These are phyloP conservation scores for Jaltomata sinuosa DNA, from an alignment of 257 asterid species.

Conservation along the genomic window DNA sequence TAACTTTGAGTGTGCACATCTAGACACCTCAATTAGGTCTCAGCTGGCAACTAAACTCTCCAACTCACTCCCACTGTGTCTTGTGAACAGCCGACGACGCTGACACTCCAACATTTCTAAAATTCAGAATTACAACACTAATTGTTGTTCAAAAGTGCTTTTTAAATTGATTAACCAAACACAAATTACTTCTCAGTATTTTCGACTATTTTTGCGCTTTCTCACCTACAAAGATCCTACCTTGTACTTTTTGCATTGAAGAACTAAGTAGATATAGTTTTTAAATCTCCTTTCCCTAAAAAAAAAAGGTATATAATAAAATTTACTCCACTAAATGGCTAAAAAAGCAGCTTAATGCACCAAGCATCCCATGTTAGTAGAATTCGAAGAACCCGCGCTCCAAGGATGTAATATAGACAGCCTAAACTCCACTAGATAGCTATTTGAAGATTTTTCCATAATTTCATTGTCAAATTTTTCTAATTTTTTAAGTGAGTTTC, in stretches of 20 bases:
- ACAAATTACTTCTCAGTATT: too few species aligned
- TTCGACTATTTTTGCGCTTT: too few species aligned
- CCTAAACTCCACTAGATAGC: not conserved
- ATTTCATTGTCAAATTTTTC: not conserved
- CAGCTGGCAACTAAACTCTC: too few species aligned
- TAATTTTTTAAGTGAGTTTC: not conserved
- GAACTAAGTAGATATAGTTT: not conserved
- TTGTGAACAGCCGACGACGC: too few species aligned
- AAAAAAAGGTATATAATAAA: not conserved
- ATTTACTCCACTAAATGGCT: not conserved
- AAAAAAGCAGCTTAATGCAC: fast-evolving
- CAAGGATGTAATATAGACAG: not conserved
- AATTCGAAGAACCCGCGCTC: not conserved
- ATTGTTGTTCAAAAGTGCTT: not conserved
- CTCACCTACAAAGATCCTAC: not conserved
- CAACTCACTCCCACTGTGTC: too few species aligned
- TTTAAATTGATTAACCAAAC: too few species aligned
- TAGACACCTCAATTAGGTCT: too few species aligned
- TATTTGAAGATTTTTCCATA: not conserved
- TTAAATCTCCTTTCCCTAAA: not conserved
- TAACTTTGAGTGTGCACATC: too few species aligned
- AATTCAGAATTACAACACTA: too few species aligned
- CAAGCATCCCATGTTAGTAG: not conserved
- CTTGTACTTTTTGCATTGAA: not conserved
- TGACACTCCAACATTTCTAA: too few species aligned